Conservation (phyloP, 306 rosid genomes). For the Ormosia emarginata region DNA sequence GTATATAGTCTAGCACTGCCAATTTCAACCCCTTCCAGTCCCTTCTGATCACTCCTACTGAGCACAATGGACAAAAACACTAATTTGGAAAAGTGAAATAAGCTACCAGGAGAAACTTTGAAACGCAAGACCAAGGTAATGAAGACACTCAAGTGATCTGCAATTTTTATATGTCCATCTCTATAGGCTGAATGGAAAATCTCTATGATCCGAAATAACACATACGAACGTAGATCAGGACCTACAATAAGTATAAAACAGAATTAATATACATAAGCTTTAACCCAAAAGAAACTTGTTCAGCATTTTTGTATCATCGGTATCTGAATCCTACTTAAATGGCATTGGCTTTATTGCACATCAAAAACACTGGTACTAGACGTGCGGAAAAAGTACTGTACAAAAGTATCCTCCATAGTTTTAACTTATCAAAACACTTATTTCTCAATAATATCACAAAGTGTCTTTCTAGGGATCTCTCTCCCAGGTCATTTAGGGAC, state of each 20-base stretch:
- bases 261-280: neutral
- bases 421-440: neutral
- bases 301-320: neutral
- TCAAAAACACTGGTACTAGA: neutral
- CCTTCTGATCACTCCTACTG: neutral
- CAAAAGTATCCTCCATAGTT: neutral
- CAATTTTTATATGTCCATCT: slow-evolving; percentile 52
- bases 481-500: neutral
- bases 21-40: neutral
- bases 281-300: neutral
- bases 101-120: slow-evolving; percentile 62
- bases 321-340: slow-evolving; percentile 6
- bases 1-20: neutral
- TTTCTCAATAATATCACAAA: neutral
- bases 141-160: slow-evolving; percentile 62
- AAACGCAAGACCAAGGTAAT: slow-evolving; percentile 58
- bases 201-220: slow-evolving; percentile 53
- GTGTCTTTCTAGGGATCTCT: neutral
- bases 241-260: slow-evolving; percentile 44
- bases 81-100: slow-evolving; percentile 14
- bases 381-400: neutral
- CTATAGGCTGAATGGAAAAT: slow-evolving; percentile 64
- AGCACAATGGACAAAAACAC: slow-evolving; percentile 1
- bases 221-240: slow-evolving; percentile 57
- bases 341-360: neutral